Evolutionary conservation across 2,329 filamentous ascomycete species (phyloP).

Genomic region (Madurella fahalii): DNA sequence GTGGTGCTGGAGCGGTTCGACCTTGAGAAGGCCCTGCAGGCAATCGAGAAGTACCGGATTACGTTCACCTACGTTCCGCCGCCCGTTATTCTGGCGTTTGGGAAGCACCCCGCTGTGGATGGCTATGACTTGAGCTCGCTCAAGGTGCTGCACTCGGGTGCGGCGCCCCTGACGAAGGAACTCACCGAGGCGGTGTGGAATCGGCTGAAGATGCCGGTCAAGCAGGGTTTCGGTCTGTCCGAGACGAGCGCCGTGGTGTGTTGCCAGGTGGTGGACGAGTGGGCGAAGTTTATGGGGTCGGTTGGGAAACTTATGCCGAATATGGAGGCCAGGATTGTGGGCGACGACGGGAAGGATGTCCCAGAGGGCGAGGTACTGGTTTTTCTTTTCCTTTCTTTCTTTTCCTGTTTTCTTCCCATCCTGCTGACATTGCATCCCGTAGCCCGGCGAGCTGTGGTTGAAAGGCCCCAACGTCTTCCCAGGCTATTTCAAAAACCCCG

Average conservation of each 20-base stretch:
- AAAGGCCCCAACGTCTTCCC: constrained; percentile 76
- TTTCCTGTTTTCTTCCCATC: not conserved
- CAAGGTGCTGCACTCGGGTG: constrained; percentile 82
- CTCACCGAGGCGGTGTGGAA: constrained; percentile 72
- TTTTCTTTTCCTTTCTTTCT: not conserved
- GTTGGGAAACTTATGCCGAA: constrained; percentile 76
- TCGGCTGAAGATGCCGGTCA: constrained; percentile 72
- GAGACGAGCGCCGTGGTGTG: constrained; percentile 82
- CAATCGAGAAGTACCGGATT: constrained; percentile 70
- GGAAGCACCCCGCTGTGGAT: constrained; percentile 71
- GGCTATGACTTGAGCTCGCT: constrained; percentile 78
- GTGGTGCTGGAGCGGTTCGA: constrained; percentile 79
- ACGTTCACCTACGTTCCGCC: constrained; percentile 81
- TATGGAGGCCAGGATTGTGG: constrained; percentile 77
- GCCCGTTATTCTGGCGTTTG: constrained; percentile 74
- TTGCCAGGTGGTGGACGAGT: constrained; percentile 69
- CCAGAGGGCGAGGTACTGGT: constrained; percentile 43
- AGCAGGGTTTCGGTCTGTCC: constrained; percentile 88
- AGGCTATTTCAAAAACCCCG: constrained; percentile 71
- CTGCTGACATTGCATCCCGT: constrained; percentile 23
- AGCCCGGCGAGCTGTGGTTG: constrained; percentile 70
- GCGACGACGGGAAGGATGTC: constrained; percentile 53
- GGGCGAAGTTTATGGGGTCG: constrained; percentile 70
- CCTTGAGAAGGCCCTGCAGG: constrained; percentile 69
- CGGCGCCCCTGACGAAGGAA: constrained; percentile 77